These are phyloP conservation scores for Aspergillus quadricinctus DNA, from an alignment of 2,329 filamentous ascomycete species.

Conservation along the genomic window DNA sequence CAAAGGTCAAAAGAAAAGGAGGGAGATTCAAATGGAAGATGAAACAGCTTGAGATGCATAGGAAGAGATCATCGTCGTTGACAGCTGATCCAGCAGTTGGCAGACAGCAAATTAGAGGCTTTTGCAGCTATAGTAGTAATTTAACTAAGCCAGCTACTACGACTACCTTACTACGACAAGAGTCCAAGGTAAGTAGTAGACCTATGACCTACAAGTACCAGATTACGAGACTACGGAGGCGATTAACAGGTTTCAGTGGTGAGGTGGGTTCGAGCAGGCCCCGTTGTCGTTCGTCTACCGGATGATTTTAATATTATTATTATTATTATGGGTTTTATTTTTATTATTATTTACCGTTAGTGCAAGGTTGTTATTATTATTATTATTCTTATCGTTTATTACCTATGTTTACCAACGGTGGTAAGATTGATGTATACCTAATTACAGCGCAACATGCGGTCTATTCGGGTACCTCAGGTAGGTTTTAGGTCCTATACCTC, in stretches of 20 bases:
- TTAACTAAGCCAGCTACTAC: neutral
- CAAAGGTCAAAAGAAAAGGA: neutral
- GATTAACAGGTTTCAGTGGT: neutral
- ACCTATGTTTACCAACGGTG: neutral
- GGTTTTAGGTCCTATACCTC: no score
- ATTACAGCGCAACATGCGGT: neutral
- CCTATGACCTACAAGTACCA: neutral
- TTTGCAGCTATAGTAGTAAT: conserved; percentile 6
- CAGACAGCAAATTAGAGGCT: conserved; percentile 18
- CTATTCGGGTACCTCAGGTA: no score
- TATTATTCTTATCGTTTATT: neutral
- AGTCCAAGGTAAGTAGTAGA: neutral
- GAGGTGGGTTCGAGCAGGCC: conserved; percentile 7
- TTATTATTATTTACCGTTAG: neutral
- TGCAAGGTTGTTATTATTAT: neutral
- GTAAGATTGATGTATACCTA: neutral
- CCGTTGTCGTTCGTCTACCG: conserved; percentile 4
- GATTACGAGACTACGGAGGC: neutral
- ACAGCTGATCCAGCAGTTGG: conserved; percentile 19
- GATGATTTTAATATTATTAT: conserved; percentile 1
- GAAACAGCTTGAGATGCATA: conserved; percentile 21
- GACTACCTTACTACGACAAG: neutral
- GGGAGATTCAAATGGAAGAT: conserved; percentile 10
- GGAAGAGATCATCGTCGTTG: conserved; percentile 22
- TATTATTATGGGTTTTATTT: neutral